A percentile compares a stretch with the other conserved stretches of the same genome.
Evolutionary conservation across 1,139 yeast species (phyloP).

Genomic region (Spencermartinsiella ligniputridi): DNA sequence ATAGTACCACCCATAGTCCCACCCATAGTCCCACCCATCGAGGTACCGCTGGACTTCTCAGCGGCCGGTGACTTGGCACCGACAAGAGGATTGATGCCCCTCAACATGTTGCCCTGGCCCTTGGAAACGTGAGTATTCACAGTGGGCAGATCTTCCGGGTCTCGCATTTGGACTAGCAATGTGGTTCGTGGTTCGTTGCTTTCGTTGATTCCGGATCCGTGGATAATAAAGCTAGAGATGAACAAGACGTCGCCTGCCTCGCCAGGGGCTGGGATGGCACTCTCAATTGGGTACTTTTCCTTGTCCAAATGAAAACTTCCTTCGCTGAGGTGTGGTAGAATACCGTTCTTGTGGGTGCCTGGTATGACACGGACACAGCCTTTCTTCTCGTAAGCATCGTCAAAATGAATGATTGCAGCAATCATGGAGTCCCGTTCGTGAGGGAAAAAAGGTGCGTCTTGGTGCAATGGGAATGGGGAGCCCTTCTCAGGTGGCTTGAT

Average conservation of each 20-base stretch:
- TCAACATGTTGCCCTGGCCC: constrained; percentile 5
- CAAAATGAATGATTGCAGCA: constrained; percentile 13
- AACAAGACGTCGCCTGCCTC: constrained; percentile 3
- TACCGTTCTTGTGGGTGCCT: constrained; percentile 11
- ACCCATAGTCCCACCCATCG: constrained; percentile 2
- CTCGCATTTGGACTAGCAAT: constrained; percentile 2
- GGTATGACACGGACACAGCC: constrained; percentile 16
- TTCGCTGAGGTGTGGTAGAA: constrained; percentile 4
- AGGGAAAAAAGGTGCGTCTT: constrained; percentile 17
- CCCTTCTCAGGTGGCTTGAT: constrained; percentile 15
- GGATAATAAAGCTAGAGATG: constrained; percentile 2
- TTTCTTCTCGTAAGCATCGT: constrained; percentile 15
- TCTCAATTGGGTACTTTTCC: constrained; percentile 4
- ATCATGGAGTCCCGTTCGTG: constrained; percentile 15
- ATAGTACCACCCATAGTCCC: neutral
- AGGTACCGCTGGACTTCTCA: neutral
- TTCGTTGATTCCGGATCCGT: constrained; percentile 4
- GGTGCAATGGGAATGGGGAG: constrained; percentile 12
- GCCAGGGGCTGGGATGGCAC: constrained; percentile 3
- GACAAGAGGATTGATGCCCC: constrained; percentile 2
- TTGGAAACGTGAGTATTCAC: constrained; percentile 3
- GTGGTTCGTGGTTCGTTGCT: constrained; percentile 3
- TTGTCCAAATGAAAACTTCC: constrained; percentile 4
- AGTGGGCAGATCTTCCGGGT: constrained; percentile 3
- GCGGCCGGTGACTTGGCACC: constrained; percentile 4